phyloP scores from a whole-genome alignment of 169 alveolate genomes.

The Condylostoma magnum region DNA sequence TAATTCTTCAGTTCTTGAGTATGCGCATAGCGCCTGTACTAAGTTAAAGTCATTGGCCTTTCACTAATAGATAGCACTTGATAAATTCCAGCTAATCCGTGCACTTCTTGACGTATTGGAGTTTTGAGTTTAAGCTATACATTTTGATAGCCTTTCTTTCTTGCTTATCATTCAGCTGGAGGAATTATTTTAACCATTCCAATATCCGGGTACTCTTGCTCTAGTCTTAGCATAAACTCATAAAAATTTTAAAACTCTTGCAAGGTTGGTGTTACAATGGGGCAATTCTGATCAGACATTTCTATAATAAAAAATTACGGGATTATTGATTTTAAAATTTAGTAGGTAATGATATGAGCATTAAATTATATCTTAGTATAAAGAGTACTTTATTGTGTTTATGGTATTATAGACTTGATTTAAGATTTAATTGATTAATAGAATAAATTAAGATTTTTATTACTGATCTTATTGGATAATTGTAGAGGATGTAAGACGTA shows the following conservation, averaged over 20 bases:
- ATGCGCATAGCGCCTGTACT: background rate
- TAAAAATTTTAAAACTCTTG: conserved; percentile 18
- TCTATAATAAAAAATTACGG: too few species aligned
- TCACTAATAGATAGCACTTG: background rate
- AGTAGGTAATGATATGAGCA: too few species aligned
- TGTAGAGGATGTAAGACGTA: too few species aligned
- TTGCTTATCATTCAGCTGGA: conserved; percentile 20
- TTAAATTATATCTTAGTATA: too few species aligned
- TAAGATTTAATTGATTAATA: too few species aligned
- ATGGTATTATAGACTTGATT: too few species aligned
- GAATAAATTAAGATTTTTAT: too few species aligned
- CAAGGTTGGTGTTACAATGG: conserved; percentile 20
- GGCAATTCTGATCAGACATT: background rate
- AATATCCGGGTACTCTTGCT: background rate
- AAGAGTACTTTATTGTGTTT: too few species aligned
- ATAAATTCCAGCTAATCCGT: conserved; percentile 21
- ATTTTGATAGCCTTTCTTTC: conserved; percentile 20
- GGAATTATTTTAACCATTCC: conserved; percentile 32
- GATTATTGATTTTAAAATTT: too few species aligned
- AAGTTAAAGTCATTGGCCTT: background rate
- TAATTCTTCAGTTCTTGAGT: background rate
- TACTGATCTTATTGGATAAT: too few species aligned
- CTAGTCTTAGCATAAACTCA: conserved; percentile 1
- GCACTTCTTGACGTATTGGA: conserved; percentile 17
- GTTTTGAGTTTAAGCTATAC: background rate